Evolutionary conservation across 2,329 filamentous ascomycete species (phyloP).

Genomic region (Botrytis medusae): DNA sequence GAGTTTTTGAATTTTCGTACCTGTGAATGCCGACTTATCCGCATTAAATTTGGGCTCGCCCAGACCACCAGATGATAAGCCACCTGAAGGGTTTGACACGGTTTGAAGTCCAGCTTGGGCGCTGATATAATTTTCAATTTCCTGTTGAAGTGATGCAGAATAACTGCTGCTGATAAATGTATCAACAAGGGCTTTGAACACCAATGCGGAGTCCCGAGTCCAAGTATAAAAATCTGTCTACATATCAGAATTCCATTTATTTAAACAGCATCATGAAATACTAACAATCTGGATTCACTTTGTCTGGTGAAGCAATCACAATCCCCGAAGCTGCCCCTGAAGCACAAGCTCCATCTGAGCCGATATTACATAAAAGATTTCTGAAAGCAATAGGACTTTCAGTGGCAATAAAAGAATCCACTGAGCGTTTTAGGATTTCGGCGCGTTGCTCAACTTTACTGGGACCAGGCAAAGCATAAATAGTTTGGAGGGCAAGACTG

Average conservation of each 20-base stretch:
- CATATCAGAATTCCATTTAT: slow-evolving; percentile 14
- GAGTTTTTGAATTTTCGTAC: background rate
- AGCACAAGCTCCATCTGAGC: slow-evolving; percentile 52
- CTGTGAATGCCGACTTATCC: slow-evolving; percentile 63
- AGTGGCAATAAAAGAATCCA: slow-evolving; percentile 54
- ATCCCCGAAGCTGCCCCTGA: slow-evolving; percentile 50
- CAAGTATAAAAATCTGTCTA: slow-evolving; percentile 73
- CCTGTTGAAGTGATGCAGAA: slow-evolving; percentile 46
- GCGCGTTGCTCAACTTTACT: slow-evolving; percentile 38
- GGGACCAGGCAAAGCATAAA: slow-evolving; percentile 48
- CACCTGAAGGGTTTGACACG: slow-evolving; percentile 55
- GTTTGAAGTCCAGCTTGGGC: slow-evolving; percentile 60
- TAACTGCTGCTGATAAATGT: slow-evolving; percentile 57
- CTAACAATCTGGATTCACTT: slow-evolving; percentile 55
- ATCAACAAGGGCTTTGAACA: slow-evolving; percentile 68
- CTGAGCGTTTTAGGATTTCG: slow-evolving; percentile 47
- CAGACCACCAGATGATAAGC: slow-evolving; percentile 51
- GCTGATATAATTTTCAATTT: slow-evolving; percentile 67
- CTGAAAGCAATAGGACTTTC: slow-evolving; percentile 53
- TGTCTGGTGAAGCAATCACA: slow-evolving; percentile 59
- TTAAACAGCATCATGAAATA: background rate
- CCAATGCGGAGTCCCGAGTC: slow-evolving; percentile 72
- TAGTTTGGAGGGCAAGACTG: slow-evolving; percentile 51
- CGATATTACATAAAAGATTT: slow-evolving; percentile 60
- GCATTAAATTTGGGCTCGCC: slow-evolving; percentile 74